Evolutionary conservation across 2,329 filamentous ascomycete genomes (phyloP).

Genomic region (Curvularia sp.): DNA sequence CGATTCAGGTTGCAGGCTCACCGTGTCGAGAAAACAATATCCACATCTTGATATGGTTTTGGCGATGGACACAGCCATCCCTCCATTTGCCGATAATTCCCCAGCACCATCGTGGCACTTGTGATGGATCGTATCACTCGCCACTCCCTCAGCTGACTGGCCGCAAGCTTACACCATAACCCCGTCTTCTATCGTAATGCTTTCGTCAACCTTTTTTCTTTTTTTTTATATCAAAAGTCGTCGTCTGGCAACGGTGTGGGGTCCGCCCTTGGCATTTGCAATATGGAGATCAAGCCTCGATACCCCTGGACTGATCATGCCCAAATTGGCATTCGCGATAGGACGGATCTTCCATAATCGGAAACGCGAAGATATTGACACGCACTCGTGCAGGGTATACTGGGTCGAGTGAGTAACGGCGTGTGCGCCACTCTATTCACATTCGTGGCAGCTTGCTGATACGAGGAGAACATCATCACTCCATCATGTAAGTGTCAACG

Average conservation of each 20-base stretch:
- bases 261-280: background rate
- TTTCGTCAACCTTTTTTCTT: constrained; percentile 8
- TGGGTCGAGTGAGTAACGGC: constrained; percentile 5
- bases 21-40: background rate
- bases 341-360: constrained; percentile 2
- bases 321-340: constrained; percentile 1
- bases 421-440: constrained; percentile 2
- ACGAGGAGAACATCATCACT: background rate
- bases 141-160: constrained; percentile 7
- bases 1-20: background rate
- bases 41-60: background rate
- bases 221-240: constrained; percentile 8
- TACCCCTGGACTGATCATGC: background rate
- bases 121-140: constrained; percentile 6
- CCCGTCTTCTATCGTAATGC: constrained; percentile 3
- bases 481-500: constrained; percentile 6
- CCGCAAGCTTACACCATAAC: background rate
- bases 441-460: constrained; percentile 1
- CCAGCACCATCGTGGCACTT: constrained; percentile 5
- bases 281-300: constrained; percentile 1
- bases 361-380: constrained; percentile 3
- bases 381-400: constrained; percentile 12
- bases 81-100: background rate
- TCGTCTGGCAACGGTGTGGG: background rate
- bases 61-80: background rate